phyloP scores from a whole-genome alignment of 495 filamentous ascomycete genomes.

The Astrothelium macrocarpum region DNA sequence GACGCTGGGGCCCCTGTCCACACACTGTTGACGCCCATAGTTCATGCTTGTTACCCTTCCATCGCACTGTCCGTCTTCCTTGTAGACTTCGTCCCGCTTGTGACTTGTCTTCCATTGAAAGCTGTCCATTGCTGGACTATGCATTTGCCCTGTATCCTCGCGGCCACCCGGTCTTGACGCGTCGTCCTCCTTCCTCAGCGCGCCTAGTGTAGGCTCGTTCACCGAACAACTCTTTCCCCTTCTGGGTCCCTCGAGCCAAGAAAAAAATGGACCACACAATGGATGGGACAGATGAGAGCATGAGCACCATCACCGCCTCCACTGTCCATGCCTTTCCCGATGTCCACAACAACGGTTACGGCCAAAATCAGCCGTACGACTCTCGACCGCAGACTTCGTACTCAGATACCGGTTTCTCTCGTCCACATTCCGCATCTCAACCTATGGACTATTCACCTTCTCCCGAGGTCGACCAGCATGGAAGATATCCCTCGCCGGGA shows the following conservation, averaged over 20 bases:
- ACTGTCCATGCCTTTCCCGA: conserved; percentile 24
- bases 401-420: conserved; percentile 33
- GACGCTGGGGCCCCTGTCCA: neutral
- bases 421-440: conserved; percentile 22
- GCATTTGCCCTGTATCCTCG: neutral
- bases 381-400: conserved; percentile 34
- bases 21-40: neutral
- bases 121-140: neutral
- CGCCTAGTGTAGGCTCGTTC: neutral
- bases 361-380: conserved; percentile 16
- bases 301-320: conserved; percentile 33
- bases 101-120: neutral
- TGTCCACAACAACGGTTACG: conserved; percentile 17
- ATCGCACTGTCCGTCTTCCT: neutral
- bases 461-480: conserved; percentile 11
- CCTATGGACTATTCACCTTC: conserved; percentile 15
- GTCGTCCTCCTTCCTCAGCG: neutral
- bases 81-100: neutral
- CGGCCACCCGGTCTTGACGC: conserved; percentile 2
- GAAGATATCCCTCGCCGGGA: conserved; percentile 14
- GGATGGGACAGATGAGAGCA: conserved; percentile 16
- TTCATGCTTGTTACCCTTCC: neutral
- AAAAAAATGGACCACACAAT: conserved; percentile 16
- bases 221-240: neutral
- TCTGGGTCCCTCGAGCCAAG: conserved; percentile 1